Conservation (phyloP, 495 filamentous ascomycete genomes). For the Daldinia childiae region DNA sequence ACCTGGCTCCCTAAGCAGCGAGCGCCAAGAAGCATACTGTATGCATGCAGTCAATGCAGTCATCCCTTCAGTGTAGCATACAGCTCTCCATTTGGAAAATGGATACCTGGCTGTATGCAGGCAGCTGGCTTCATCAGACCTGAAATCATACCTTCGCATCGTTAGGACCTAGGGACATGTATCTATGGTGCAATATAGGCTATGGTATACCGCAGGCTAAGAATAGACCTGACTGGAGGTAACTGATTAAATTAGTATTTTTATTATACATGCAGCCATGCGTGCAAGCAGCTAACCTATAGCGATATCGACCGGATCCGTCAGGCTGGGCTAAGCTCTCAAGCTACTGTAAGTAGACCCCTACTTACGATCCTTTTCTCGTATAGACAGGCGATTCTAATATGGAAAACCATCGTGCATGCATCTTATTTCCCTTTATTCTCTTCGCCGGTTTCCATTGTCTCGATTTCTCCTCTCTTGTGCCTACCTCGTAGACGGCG, state of each 20-base stretch:
- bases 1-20: conserved; percentile 23
- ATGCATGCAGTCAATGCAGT: conserved; percentile 42
- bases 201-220: conserved; percentile 16
- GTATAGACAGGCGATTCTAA: conserved; percentile 31
- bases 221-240: conserved; percentile 12
- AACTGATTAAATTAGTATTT: not conserved
- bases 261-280: conserved; percentile 2
- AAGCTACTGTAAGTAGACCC: conserved; percentile 3
- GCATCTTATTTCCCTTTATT: conserved; percentile 4
- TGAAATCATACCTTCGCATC: conserved; percentile 26
- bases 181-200: conserved; percentile 23
- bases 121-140: conserved; percentile 19
- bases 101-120: conserved; percentile 16
- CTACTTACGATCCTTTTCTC: conserved; percentile 34
- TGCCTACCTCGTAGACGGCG: too few relatives aligned
- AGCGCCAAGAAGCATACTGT: conserved; percentile 23
- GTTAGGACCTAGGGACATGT: conserved; percentile 17
- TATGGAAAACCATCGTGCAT: conserved; percentile 30
- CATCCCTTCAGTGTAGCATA: conserved; percentile 39
- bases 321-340: conserved; percentile 32
- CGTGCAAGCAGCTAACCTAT: conserved; percentile 3
- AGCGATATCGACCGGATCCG: conserved; percentile 22
- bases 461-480: conserved; percentile 11
- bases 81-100: conserved; percentile 31
- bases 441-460: conserved; percentile 35